Conservation (phyloP, 192 early-diverging fungal genomes). For the Podila horticola region DNA sequence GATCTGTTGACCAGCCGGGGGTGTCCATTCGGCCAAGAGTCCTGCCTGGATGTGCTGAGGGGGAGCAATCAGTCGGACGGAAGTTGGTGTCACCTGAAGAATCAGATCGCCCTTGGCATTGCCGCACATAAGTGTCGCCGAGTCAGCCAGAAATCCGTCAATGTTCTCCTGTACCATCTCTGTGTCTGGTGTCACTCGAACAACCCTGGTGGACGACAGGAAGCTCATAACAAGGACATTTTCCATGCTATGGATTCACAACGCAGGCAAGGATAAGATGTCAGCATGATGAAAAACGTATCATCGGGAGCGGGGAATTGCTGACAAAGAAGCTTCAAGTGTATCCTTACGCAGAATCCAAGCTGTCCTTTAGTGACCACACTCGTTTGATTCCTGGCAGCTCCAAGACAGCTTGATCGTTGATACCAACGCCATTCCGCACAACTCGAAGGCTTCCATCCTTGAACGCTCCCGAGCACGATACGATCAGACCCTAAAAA, state of each 20-base stretch:
- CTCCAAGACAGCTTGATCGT: slow-evolving; percentile 64
- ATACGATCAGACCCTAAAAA: slow-evolving; percentile 77
- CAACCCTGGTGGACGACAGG: slow-evolving; percentile 67
- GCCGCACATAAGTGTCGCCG: slow-evolving; percentile 23
- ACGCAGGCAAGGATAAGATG: not conserved
- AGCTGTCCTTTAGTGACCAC: slow-evolving; percentile 72
- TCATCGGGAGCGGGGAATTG: not conserved
- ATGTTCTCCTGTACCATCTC: slow-evolving; percentile 60
- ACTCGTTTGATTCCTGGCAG: slow-evolving; percentile 76
- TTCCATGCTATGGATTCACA: slow-evolving; percentile 34
- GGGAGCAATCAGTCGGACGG: slow-evolving; percentile 60
- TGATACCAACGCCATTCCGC: slow-evolving; percentile 89
- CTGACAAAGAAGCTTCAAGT: not conserved
- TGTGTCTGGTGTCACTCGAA: slow-evolving; percentile 53
- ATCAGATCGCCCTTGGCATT: slow-evolving; percentile 30
- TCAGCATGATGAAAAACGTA: not conserved
- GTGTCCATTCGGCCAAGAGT: slow-evolving; percentile 61
- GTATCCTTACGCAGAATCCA: slow-evolving; percentile 56
- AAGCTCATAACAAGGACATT: slow-evolving; percentile 71
- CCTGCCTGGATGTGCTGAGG: slow-evolving; percentile 49
- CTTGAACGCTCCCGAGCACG: slow-evolving; percentile 83
- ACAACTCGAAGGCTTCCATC: slow-evolving; percentile 85
- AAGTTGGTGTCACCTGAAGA: slow-evolving; percentile 60
- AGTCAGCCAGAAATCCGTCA: slow-evolving; percentile 39
- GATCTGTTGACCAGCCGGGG: slow-evolving; percentile 55